phyloP scores from a whole-genome alignment of 2,329 filamentous ascomycete species.

The Trichoderma guizhouense region DNA sequence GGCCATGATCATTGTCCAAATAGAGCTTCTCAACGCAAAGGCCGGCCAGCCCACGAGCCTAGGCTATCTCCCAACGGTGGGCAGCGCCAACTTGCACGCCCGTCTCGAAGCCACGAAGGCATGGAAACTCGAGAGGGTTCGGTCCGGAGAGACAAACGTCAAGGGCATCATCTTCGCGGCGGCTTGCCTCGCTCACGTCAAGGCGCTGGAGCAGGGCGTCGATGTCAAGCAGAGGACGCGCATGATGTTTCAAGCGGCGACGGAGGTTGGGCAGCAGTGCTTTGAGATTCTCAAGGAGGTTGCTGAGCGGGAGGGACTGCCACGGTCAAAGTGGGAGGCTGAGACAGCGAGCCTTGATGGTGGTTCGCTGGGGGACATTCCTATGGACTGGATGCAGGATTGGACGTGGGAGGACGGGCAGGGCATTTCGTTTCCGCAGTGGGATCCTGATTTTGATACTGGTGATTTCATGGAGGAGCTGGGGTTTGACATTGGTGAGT shows the following conservation, averaged over 20 bases:
- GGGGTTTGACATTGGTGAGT: background rate
- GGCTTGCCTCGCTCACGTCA: constrained; percentile 32
- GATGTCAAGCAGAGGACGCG: constrained; percentile 31
- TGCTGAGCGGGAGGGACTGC: constrained; percentile 29
- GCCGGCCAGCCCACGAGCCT: constrained; percentile 38
- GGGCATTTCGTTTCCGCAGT: constrained; percentile 21
- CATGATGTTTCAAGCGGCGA: constrained; percentile 28
- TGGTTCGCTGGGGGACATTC: constrained; percentile 16
- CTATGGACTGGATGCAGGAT: constrained; percentile 28
- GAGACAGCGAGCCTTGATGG: constrained; percentile 17
- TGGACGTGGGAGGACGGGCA: constrained; percentile 29
- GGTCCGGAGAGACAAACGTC: constrained; percentile 42
- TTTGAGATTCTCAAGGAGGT: constrained; percentile 34
- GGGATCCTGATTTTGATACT: constrained; percentile 11
- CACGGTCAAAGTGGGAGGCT: constrained; percentile 17
- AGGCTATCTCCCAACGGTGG: constrained; percentile 30
- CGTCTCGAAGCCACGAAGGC: constrained; percentile 28
- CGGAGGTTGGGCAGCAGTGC: constrained; percentile 28
- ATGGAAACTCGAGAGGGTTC: constrained; percentile 36
- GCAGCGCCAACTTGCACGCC: constrained; percentile 31
- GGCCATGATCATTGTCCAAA: constrained; percentile 40
- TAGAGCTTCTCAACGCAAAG: constrained; percentile 46
- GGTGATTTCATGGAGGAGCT: constrained; percentile 4
- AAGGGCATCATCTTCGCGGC: constrained; percentile 40
- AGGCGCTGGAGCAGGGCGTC: constrained; percentile 32